Evolutionary conservation across 345 rosid genomes (phyloP).

Genomic region (Hibiscus syriacus): DNA sequence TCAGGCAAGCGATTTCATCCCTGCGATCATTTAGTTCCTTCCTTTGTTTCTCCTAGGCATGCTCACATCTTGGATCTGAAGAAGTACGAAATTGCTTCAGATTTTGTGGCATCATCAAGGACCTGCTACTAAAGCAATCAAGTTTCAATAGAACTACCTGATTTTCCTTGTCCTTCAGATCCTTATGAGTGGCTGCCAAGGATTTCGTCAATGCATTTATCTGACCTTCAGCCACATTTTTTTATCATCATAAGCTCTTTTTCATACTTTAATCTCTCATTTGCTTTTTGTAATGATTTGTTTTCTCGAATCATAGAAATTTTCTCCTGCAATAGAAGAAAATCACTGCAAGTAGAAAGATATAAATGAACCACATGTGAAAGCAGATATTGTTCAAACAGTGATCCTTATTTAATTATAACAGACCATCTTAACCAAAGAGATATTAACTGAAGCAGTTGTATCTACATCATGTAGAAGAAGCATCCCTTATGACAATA

Average conservation of each 20-base stretch:
- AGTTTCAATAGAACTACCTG: conserved; percentile 39
- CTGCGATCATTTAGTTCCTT: conserved; percentile 80
- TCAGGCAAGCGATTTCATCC: conserved; percentile 86
- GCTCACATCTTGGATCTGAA: conserved; percentile 71
- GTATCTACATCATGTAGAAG: not conserved
- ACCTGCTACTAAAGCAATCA: conserved; percentile 14
- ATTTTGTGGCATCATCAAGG: conserved; percentile 35
- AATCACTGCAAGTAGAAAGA: conserved; percentile 5
- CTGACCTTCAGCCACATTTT: conserved; percentile 60
- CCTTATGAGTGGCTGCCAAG: conserved; percentile 67
- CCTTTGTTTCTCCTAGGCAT: conserved; percentile 59
- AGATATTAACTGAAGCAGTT: not conserved
- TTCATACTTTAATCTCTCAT: conserved; percentile 50
- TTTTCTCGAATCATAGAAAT: conserved; percentile 80
- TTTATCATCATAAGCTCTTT: conserved; percentile 52
- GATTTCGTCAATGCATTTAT: conserved; percentile 62
- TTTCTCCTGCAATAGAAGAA: conserved; percentile 64
- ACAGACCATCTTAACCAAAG: not conserved
- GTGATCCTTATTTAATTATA: not conserved
- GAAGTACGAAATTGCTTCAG: conserved; percentile 40
- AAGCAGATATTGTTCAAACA: not conserved
- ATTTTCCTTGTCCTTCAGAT: conserved; percentile 76
- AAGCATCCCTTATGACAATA: not conserved
- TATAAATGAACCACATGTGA: not conserved
- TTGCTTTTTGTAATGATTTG: conserved; percentile 44